Percentiles rank a stretch among this genome's conserved stretches.
Conservation (phyloP, 2,329 filamentous ascomycete species). For the Aspergillus sergii region DNA sequence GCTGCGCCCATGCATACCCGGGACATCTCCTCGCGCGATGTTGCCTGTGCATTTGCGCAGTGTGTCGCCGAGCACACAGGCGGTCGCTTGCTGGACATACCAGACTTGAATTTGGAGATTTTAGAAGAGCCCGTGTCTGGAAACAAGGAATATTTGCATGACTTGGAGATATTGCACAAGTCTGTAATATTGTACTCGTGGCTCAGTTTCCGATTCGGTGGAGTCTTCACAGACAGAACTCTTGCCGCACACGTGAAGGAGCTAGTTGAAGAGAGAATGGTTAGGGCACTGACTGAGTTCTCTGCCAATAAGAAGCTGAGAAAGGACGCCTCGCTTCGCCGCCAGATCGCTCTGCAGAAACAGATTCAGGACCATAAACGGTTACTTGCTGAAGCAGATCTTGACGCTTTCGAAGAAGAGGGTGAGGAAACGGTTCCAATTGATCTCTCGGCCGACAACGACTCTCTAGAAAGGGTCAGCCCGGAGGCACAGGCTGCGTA, state of each 20-base stretch:
- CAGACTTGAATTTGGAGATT: conserved; percentile 69
- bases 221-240: conserved; percentile 73
- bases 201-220: conserved; percentile 86
- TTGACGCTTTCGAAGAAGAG: conserved; percentile 13
- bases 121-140: conserved; percentile 61
- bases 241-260: conserved; percentile 79
- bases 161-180: conserved; percentile 79
- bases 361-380: conserved; percentile 33
- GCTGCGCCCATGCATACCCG: conserved; percentile 67
- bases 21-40: conserved; percentile 42
- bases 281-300: conserved; percentile 62
- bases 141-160: conserved; percentile 61
- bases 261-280: conserved; percentile 76
- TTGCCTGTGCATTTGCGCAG: conserved; percentile 66
- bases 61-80: conserved; percentile 69
- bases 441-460: conserved; percentile 23
- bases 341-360: conserved; percentile 41
- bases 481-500: background rate
- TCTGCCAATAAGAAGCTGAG: conserved; percentile 48
- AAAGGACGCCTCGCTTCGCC: conserved; percentile 40
- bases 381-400: conserved; percentile 26
- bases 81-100: conserved; percentile 72
- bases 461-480: conserved; percentile 2
- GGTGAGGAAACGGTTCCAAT: conserved; percentile 13
- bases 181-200: conserved; percentile 84